phyloP scores from a whole-genome alignment of 257 asterid species.

The Solanum gandarillasii region DNA sequence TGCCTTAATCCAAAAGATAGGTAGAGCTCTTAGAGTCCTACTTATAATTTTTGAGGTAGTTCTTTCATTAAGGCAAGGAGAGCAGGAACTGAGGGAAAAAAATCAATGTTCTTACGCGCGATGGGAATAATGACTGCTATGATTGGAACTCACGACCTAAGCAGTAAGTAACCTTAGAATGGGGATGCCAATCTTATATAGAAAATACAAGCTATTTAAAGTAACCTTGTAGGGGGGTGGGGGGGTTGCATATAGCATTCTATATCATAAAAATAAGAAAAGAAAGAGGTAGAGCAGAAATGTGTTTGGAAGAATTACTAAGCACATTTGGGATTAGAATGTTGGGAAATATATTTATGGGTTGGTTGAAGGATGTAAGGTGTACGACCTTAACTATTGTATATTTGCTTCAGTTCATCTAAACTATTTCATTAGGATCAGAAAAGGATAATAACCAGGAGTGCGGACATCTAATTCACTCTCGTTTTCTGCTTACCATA shows the following conservation, averaged over 20 bases:
- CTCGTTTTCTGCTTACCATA: neutral
- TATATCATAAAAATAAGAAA: neutral
- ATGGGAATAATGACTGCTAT: neutral
- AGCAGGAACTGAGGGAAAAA: neutral
- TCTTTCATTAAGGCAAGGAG: neutral
- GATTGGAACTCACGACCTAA: neutral
- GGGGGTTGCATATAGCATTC: neutral
- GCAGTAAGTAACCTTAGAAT: neutral
- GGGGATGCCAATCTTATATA: neutral
- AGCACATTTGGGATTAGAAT: neutral
- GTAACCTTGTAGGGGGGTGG: neutral
- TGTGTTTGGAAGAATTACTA: neutral
- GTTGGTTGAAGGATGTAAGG: neutral
- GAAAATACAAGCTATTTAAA: neutral
- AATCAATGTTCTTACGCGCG: neutral
- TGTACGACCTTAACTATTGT: neutral
- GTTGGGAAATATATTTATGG: neutral
- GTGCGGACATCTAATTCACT: neutral
- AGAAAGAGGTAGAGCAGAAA: neutral
- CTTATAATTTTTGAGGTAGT: neutral
- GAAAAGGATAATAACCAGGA: neutral
- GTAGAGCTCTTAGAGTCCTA: neutral
- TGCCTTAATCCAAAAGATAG: neutral
- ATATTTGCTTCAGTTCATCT: neutral
- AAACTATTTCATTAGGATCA: neutral